Evolutionary conservation across 495 filamentous ascomycete genomes (phyloP), one percentile per base, ranked within the genome.

Genomic region (Jackrogersella minutella): DNA sequence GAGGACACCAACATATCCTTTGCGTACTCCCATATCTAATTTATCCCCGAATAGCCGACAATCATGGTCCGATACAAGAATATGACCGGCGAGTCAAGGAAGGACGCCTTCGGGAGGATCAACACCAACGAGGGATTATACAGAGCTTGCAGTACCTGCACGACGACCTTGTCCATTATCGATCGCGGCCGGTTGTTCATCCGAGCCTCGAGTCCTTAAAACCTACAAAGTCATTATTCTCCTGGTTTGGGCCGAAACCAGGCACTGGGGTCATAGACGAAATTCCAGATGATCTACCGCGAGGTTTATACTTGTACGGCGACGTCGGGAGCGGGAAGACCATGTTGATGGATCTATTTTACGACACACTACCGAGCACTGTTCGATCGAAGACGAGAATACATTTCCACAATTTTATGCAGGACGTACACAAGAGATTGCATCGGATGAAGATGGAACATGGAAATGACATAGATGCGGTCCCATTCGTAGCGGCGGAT

Each of bases 341-440:
- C 1, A 99, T 99, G 96, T 81, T 99, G 65, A 98, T 99, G 95
- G 96, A 99, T 73, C 82, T 99, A 70, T 98, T 99, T 78, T 97
- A 93, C 79, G 93, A 98, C 55, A 97, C 94, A 1, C 79, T 99
- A 51, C 95, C 95, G 3, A 71, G 80, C 11, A 88, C 90, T 69
- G 92, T 99, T 64, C 84, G 79, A 58, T 85, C 87, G 37, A 97
- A 96, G 82, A 96, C 90, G n/a, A 85, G 95, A 13, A 97, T 98
- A 67, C 95, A 99, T 80, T 99, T 99, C 79, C 93, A 98, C 80
- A 96, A 96, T 76, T 99, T 98, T 82, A 99, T 99, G 94, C 95
- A 99, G 78, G 91, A 96, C 78, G 92, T 98, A 61, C 95, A 99
- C 84, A 92, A 90, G 74, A 85, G 93, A 33, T 80, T 97, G 72